Percentiles rank a stretch among this genome's conserved stretches.
phyloP scores from a whole-genome alignment of 306 rosid genomes.

The Quercus variabilis region DNA sequence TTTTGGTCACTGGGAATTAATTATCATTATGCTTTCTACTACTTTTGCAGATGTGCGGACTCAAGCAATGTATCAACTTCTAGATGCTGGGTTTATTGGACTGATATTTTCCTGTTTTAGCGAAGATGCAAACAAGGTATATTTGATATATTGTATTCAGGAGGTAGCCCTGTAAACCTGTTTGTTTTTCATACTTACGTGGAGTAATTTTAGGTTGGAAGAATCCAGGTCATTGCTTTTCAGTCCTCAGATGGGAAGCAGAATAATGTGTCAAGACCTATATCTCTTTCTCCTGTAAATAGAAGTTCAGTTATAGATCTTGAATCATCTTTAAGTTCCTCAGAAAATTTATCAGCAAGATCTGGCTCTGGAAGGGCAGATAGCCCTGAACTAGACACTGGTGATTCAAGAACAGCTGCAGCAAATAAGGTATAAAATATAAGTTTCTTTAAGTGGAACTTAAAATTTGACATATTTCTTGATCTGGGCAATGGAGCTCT shows the following conservation, averaged over 20 bases:
- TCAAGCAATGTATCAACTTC: slow-evolving; percentile 96
- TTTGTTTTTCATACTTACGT: slow-evolving; percentile 7
- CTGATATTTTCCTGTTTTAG: slow-evolving; percentile 93
- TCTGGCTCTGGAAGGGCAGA: slow-evolving; percentile 54
- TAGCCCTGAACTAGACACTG: slow-evolving; percentile 60
- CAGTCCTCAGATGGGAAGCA: slow-evolving; percentile 96
- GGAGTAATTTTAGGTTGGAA: slow-evolving; percentile 65
- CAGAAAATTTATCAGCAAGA: slow-evolving; percentile 46
- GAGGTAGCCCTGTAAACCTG: slow-evolving; percentile 13
- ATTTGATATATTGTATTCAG: slow-evolving; percentile 13
- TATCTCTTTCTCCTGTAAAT: slow-evolving; percentile 66
- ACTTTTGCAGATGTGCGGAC: slow-evolving; percentile 75
- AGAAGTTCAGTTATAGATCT: slow-evolving; percentile 73
- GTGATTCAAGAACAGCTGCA: slow-evolving; percentile 64
- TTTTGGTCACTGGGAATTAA: slow-evolving; percentile 1
- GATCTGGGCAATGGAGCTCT: neutral
- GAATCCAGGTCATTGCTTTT: slow-evolving; percentile 97
- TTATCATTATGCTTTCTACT: slow-evolving; percentile 2
- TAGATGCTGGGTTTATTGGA: slow-evolving; percentile 95
- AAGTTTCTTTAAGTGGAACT: slow-evolving; percentile 3
- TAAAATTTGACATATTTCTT: slow-evolving; percentile 9
- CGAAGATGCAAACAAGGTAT: slow-evolving; percentile 87
- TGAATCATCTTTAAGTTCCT: slow-evolving; percentile 87
- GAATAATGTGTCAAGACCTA: slow-evolving; percentile 46
- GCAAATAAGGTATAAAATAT: slow-evolving; percentile 52